Base-by-base conservation (phyloP, 2,329 filamentous ascomycete species). In the Pestalotiopsis sp. region DNA sequence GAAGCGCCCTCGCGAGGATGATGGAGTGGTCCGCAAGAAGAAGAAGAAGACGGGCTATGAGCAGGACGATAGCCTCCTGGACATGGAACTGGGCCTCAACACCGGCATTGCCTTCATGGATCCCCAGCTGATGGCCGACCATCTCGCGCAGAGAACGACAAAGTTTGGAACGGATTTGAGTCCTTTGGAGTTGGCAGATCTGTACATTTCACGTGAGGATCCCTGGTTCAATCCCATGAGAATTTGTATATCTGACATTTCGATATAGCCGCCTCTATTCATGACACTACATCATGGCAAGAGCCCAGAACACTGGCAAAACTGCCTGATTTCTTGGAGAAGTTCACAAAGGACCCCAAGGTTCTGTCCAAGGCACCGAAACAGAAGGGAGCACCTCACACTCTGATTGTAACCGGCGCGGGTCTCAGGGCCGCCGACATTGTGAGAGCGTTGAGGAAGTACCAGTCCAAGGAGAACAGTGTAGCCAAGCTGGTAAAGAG, bases 401-500 rank as follows among this genome's bases (percentile, higher is more conserved):
- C 95, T 1, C 86, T 99, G 67, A 89, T 99, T 45, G 88, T 99
- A n/a, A 90, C 95, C 13, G 89, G 90, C 9, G 94, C 95, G 5
- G 96, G 94, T 0, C 84, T 98, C 68, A 87, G 96, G 75, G 94
- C 96, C 4, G 94, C 95, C 17, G 93, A 98, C 76, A 82, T 98
- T 61, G 91, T 92, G 36, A 89, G 93, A 75, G 87, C 90, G 2
- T 84, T 97, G 71, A 89, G 94, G 62, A 90, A 90, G 72, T 95
- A 96, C 74, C 93, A 95, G 77, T 91, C 87, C 66, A 94, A 96
- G 78, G 90, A 94, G 9, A 90, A 87, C 64, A 87, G 89, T 61
- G 91, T 99, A 1, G 92, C 93, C 2, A 99, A 99, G 80, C 84
- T 99, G 76, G 87, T 89, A 77, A 71, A 82, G 74, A 45, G 23